phyloP scores from a whole-genome alignment of 208 protist species.

The Herpetomonas tarakana region DNA sequence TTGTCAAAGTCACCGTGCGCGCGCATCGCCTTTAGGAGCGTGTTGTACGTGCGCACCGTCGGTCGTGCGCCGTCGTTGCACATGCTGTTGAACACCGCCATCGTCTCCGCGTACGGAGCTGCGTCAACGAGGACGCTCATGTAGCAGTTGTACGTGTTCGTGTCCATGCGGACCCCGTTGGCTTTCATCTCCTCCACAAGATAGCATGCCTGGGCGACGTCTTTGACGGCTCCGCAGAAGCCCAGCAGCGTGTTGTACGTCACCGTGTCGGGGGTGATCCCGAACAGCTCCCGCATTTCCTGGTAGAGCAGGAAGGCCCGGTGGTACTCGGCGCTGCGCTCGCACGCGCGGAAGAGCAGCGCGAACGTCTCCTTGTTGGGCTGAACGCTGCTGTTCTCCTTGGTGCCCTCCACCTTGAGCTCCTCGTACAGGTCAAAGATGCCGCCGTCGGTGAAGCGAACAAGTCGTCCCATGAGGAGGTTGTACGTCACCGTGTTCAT shows the following conservation, averaged over 20 bases:
- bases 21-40: constrained; percentile 69
- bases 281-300: constrained; percentile 77
- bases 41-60: constrained; percentile 88
- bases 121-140: constrained; percentile 84
- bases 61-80: constrained; percentile 39
- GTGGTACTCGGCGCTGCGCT: constrained; percentile 77
- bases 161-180: constrained; percentile 53
- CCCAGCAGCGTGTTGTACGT: constrained; percentile 89
- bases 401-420: constrained; percentile 67
- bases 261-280: constrained; percentile 67
- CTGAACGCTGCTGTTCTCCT: constrained; percentile 26
- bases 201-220: constrained; percentile 86
- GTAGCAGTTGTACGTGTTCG: constrained; percentile 92
- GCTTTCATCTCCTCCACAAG: constrained; percentile 90
- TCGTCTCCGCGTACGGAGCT: constrained; percentile 81
- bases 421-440: constrained; percentile 87
- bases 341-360: constrained; percentile 86
- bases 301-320: constrained; percentile 82
- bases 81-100: constrained; percentile 79
- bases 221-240: constrained; percentile 82
- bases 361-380: constrained; percentile 82
- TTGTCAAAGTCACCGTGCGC: constrained; percentile 82
- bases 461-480: constrained; percentile 81
- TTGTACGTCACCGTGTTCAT: constrained; percentile 90
- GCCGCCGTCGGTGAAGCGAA: constrained; percentile 63